A percentile compares a stretch with the other conserved stretches of the same genome.
Evolutionary conservation across 192 early-diverging fungal genomes (phyloP).

Genomic region (Coemansia sp.): DNA sequence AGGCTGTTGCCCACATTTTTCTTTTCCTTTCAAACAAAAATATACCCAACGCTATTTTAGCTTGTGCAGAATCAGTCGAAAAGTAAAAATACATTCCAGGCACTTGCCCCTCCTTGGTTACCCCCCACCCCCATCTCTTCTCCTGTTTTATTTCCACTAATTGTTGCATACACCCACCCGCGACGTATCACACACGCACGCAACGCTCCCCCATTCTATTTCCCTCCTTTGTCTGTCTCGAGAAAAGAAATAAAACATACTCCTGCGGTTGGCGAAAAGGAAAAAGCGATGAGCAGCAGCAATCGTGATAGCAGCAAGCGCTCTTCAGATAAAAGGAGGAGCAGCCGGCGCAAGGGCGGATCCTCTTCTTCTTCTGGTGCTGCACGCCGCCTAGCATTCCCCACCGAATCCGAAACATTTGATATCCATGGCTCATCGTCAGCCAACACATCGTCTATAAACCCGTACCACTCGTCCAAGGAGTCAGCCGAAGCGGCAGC

Average conservation of each 20-base stretch:
- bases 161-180: background rate
- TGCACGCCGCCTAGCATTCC: slow-evolving; percentile 27
- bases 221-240: slow-evolving; percentile 2
- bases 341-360: slow-evolving; percentile 15
- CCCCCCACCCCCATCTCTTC: background rate
- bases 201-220: too few relatives aligned
- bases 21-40: background rate
- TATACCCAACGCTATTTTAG: too few relatives aligned
- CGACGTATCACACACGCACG: too few relatives aligned
- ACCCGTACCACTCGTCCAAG: slow-evolving; percentile 2
- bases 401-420: slow-evolving; percentile 44
- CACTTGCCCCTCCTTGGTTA: background rate
- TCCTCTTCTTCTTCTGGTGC: slow-evolving; percentile 4
- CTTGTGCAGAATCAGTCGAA: background rate
- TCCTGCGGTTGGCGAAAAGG: too few relatives aligned
- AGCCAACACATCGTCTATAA: slow-evolving; percentile 10
- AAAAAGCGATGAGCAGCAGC: slow-evolving; percentile 5
- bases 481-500: slow-evolving; percentile 8
- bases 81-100: background rate
- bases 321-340: slow-evolving; percentile 38
- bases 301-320: slow-evolving; percentile 6
- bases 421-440: slow-evolving; percentile 41
- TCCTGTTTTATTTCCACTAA: background rate
- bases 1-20: too few relatives aligned
- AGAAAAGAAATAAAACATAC: too few relatives aligned